phyloP scores from a whole-genome alignment of 805 yeast genomes.

The Yarrowia divulgata region DNA sequence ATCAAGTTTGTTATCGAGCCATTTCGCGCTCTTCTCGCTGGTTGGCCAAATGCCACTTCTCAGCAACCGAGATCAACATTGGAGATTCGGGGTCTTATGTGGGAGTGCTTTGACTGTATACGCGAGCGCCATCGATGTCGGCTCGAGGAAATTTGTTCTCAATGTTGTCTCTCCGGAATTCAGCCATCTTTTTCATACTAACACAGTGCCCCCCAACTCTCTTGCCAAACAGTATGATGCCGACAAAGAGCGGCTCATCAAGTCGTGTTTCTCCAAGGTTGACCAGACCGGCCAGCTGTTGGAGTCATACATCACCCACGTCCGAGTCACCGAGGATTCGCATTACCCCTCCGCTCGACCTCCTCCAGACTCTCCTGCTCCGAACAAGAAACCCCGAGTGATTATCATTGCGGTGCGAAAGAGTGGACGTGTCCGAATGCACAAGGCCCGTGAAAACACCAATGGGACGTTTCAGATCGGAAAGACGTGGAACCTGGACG shows the following conservation, averaged over 20 bases:
- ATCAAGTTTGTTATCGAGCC: too few species aligned
- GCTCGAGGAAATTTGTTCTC: too few species aligned
- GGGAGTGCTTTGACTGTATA: too few species aligned
- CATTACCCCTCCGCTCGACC: slow-evolving; percentile 74
- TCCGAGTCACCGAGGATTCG: slow-evolving; percentile 75
- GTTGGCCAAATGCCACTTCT: background rate
- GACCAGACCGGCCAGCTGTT: slow-evolving; percentile 50
- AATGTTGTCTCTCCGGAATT: background rate
- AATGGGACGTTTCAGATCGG: slow-evolving; percentile 86
- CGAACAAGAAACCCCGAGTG: slow-evolving; percentile 58
- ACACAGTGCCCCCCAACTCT: slow-evolving; percentile 38
- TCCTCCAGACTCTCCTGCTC: slow-evolving; percentile 58
- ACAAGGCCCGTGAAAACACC: slow-evolving; percentile 82
- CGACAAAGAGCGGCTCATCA: slow-evolving; percentile 59
- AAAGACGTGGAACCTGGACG: slow-evolving; percentile 87
- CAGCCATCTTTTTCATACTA: background rate
- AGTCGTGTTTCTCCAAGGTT: slow-evolving; percentile 58
- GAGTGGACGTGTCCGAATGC: slow-evolving; percentile 73
- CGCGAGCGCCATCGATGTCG: too few species aligned
- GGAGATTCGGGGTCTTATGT: background rate
- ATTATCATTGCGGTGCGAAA: slow-evolving; percentile 64
- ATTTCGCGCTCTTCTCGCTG: background rate
- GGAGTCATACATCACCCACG: slow-evolving; percentile 77
- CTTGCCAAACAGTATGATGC: slow-evolving; percentile 65
- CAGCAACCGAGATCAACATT: background rate